phyloP scores from a whole-genome alignment of 2,329 filamentous ascomycete species.

The Hortaea werneckii region DNA sequence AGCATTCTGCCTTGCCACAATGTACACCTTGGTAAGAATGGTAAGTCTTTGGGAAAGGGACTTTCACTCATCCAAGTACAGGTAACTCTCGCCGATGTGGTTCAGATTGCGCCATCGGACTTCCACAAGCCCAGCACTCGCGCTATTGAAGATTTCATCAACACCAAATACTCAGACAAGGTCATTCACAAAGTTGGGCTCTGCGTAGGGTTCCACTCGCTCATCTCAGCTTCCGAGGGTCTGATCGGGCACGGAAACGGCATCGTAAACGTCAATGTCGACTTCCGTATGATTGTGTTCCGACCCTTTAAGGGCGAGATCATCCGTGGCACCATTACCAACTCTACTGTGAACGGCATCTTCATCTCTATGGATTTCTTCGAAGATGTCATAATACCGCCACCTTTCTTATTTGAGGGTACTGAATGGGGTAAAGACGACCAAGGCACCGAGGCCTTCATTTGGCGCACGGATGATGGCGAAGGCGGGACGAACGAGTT shows the following conservation, averaged over 20 bases:
- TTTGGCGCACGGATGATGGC: conserved; percentile 60
- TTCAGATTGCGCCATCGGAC: conserved; percentile 82
- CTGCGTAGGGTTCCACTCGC: conserved; percentile 85
- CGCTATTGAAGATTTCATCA: conserved; percentile 93
- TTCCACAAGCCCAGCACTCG: conserved; percentile 73
- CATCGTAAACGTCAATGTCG: conserved; percentile 89
- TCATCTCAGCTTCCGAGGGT: conserved; percentile 82
- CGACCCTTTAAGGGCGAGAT: conserved; percentile 94
- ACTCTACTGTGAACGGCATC: conserved; percentile 59
- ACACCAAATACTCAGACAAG: conserved; percentile 92
- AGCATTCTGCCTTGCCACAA: conserved; percentile 1
- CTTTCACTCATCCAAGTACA: conserved; percentile 27
- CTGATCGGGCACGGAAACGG: conserved; percentile 88
- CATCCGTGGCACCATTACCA: conserved; percentile 69
- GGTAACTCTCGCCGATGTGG: conserved; percentile 90
- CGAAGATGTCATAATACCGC: conserved; percentile 74
- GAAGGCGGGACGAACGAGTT: conserved; percentile 44
- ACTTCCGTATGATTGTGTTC: conserved; percentile 89
- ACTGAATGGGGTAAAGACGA: conserved; percentile 30
- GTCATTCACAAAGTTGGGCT: conserved; percentile 90
- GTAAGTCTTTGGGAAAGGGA: neutral
- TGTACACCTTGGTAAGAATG: conserved; percentile 17
- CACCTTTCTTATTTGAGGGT: conserved; percentile 62
- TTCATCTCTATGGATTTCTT: conserved; percentile 77
- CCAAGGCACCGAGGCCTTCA: conserved; percentile 53